Base-by-base conservation (phyloP, 352 stramenopile genomes). In the Sclerospora graminicola region DNA sequence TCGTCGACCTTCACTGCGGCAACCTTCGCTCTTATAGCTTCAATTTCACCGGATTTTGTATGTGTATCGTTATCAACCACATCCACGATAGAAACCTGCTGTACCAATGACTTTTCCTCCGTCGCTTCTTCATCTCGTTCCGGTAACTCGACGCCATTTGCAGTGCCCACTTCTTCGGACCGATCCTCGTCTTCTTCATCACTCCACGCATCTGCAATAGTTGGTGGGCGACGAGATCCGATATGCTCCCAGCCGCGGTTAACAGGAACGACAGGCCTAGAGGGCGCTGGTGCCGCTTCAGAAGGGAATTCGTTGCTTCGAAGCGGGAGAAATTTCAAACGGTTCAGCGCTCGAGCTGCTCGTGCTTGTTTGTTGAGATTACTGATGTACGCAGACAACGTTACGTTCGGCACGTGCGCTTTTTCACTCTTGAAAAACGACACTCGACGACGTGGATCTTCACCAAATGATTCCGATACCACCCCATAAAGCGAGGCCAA, bases 201-300 rank as follows among this genome's bases (percentile, higher is more conserved):
- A 53, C 79, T 90, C 79, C 79, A 90, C 0, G 79, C 76, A 49
- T 90, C 79, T 2, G 51, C 57, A 26, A 86, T 43, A 42, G 71
- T 55, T 4, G 66, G 64, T 7, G 52, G 42, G 18, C 60, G 60
- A 8, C 56, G 61, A 43, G 61, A 65, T 23, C 70, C 55, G 14
- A 88, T 84, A 40, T 69, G 78, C 38, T 90, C 78, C 78, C 78
- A 90, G 5, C 78, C 78, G 23, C 78, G 67, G 31, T 60, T 70
- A 3, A 78, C 60, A 37, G 65, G 48, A 24, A 61, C 46, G 10
- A 58, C 49, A 24, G 48, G 64, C 1, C 48, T 50, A 26, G 60
- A 30, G 15, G 50, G 48, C 1, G 37, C 41, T 5, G 50, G 42
- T 0, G 58, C 45, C 23, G 51, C 41, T 34, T 57, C 49, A 0